Evolutionary conservation across 495 filamentous ascomycete genomes (phyloP).

Genomic region (Cudoniella acicularis): DNA sequence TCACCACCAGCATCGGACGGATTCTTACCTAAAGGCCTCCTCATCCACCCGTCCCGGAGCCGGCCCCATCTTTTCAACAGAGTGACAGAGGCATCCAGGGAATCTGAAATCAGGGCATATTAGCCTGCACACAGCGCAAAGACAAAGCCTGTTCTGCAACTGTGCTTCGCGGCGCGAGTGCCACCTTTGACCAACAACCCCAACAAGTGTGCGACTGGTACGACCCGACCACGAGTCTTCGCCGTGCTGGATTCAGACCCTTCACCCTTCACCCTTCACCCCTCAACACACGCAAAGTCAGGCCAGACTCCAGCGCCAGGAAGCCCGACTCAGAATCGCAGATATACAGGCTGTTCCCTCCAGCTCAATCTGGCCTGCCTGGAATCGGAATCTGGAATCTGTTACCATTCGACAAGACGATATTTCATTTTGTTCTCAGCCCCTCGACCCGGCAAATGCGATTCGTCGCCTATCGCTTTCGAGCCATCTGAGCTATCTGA

Average conservation of each 20-base stretch:
- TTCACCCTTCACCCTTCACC: too few relatives aligned
- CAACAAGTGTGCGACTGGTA: background rate
- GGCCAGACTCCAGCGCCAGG: background rate
- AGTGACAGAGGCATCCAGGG: too few relatives aligned
- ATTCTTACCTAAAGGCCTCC: too few relatives aligned
- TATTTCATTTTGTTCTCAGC: background rate
- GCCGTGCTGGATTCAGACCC: too few relatives aligned
- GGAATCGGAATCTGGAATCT: too few relatives aligned
- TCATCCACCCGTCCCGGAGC: background rate
- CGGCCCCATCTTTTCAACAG: background rate
- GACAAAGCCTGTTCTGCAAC: background rate
- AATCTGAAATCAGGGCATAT: too few relatives aligned
- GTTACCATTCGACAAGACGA: background rate
- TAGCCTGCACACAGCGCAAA: background rate
- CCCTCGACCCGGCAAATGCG: background rate
- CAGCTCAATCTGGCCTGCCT: too few relatives aligned
- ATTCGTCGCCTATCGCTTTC: background rate
- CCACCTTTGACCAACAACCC: background rate
- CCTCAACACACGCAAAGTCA: too few relatives aligned
- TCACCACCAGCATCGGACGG: too few relatives aligned
- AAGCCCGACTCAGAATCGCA: background rate
- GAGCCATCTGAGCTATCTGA: background rate
- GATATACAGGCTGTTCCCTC: background rate
- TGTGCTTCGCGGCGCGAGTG: background rate
- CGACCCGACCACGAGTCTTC: background rate